These are phyloP conservation scores for Madurella mycetomatis DNA, from an alignment of 2,329 filamentous ascomycete species.

Conservation along the genomic window DNA sequence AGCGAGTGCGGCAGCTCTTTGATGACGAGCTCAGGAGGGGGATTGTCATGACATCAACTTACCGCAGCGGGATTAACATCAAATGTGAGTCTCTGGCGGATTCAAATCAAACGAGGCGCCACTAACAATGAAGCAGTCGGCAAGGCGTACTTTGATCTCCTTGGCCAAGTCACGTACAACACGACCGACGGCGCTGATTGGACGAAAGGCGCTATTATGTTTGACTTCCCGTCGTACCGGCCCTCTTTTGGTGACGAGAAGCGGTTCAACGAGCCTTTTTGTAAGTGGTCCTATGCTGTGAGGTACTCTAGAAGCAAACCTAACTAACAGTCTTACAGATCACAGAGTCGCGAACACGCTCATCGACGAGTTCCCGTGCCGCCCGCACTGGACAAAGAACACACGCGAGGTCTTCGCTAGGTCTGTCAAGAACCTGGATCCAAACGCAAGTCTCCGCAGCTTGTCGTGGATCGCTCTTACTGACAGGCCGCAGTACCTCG, in stretches of 20 bases:
- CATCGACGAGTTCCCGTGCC: slow-evolving; percentile 46
- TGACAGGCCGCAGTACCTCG: slow-evolving; percentile 33
- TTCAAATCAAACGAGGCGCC: not conserved
- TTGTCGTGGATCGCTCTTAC: not conserved
- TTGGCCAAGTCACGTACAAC: slow-evolving; percentile 46
- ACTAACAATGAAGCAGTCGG: slow-evolving; percentile 31
- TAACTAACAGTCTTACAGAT: slow-evolving; percentile 30
- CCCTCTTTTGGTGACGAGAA: slow-evolving; percentile 42
- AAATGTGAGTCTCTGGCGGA: slow-evolving; percentile 18
- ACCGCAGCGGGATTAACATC: slow-evolving; percentile 47
- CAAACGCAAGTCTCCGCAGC: slow-evolving; percentile 30
- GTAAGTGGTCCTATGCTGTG: slow-evolving; percentile 29
- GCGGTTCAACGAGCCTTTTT: slow-evolving; percentile 49
- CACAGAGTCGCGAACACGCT: slow-evolving; percentile 42
- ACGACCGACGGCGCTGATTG: slow-evolving; percentile 47
- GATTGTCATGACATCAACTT: slow-evolving; percentile 47
- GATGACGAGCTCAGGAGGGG: slow-evolving; percentile 42
- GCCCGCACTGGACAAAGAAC: slow-evolving; percentile 53
- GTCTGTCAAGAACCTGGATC: slow-evolving; percentile 44
- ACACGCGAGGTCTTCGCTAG: slow-evolving; percentile 44
- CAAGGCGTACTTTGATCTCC: slow-evolving; percentile 43
- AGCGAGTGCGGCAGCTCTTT: slow-evolving; percentile 44
- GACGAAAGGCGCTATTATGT: slow-evolving; percentile 49
- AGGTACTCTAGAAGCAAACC: not conserved
- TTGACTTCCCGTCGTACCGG: slow-evolving; percentile 48